Base-by-base conservation (phyloP, 1,139 yeast species). In the Geotrichum klebahnii region DNA sequence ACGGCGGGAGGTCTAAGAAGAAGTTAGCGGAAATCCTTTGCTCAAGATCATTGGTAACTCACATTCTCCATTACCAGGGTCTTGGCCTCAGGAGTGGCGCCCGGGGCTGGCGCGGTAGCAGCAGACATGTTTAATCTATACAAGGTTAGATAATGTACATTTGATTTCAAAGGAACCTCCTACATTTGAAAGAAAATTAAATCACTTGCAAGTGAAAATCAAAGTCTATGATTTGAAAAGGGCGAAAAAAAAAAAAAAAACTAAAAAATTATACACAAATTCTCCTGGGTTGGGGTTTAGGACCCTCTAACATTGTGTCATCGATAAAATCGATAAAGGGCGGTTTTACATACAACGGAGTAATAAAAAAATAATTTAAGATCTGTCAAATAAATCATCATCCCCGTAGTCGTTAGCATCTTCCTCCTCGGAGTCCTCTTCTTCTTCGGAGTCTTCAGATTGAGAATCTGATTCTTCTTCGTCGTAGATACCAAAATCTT, bases 1-100 rank as follows among this genome's bases (percentile, higher is more conserved):
- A 75, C 98, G 85, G 74, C 97, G 89, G 59, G 85, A 78, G 52
- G 97, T 90, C 73, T 70, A 26, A 51, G 31, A 36, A 29, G 22
- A 9, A 17, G 16, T 37, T 38, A 23, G 36, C 14, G 29, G 12
- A 8, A 20, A 12, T 22, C 5, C 4, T 14, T 28, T 34, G 36
- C 24, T 12, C 2, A 3, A 3, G 22, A 29, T 28, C n/a, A 16
- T 35, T 40, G 12, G 17, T 5, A 2, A 54, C 72, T 54, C 53
- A 68, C 72, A 54, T 70, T 71, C 63, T 71, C 75, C 66, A 71
- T 66, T 51, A 67, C 70, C 55, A 69, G 61, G 41, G 70, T 62
- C 57, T 68, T 68, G 26, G 65, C 59, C 56, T 58, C 63, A 29
- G 56, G 48, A 26, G 46, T 48, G 14, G 46, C 41, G 38, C 48